These are phyloP conservation scores for Calvatia gigantea DNA, from an alignment of 768 basidiomycete species.

Conservation along the genomic window DNA sequence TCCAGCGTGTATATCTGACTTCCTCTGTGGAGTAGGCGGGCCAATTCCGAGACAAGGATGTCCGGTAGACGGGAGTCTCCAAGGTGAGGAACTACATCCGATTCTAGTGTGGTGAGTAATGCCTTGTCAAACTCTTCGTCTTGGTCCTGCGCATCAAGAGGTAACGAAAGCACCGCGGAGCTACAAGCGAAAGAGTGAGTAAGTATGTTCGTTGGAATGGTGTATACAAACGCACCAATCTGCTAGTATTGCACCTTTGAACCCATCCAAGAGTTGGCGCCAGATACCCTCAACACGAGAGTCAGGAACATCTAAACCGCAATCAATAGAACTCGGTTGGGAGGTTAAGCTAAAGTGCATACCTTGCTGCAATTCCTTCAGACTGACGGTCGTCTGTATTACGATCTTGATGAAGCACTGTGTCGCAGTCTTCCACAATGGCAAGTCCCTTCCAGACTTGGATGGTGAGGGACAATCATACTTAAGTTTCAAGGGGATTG, in stretches of 20 bases:
- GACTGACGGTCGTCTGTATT: conserved; percentile 55
- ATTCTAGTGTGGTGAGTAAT: conserved; percentile 75
- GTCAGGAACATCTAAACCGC: conserved; percentile 46
- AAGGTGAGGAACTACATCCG: conserved; percentile 73
- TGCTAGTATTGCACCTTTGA: conserved; percentile 76
- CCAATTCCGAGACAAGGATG: conserved; percentile 61
- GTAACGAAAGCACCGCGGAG: conserved; percentile 51
- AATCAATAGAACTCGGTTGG: background rate
- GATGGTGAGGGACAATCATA: conserved; percentile 92
- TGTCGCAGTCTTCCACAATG: conserved; percentile 96
- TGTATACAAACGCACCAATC: conserved; percentile 61
- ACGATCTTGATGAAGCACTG: conserved; percentile 71
- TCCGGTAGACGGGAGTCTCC: conserved; percentile 71
- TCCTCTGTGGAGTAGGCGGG: conserved; percentile 68
- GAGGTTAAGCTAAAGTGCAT: conserved; percentile 8
- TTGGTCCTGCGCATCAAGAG: conserved; percentile 61
- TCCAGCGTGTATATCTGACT: conserved; percentile 55
- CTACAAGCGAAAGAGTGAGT: conserved; percentile 30
- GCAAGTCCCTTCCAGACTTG: conserved; percentile 81
- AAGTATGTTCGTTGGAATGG: background rate
- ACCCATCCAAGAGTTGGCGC: conserved; percentile 79
- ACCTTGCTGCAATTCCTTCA: conserved; percentile 53
- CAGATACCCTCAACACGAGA: conserved; percentile 80
- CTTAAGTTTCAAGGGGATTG: conserved; percentile 90
- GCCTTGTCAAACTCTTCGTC: conserved; percentile 87